A percentile compares a stretch with the other conserved stretches of the same genome.
phyloP scores from a whole-genome alignment of 129 eudicot species.

The Chrysanthemum lavandulifolium region DNA sequence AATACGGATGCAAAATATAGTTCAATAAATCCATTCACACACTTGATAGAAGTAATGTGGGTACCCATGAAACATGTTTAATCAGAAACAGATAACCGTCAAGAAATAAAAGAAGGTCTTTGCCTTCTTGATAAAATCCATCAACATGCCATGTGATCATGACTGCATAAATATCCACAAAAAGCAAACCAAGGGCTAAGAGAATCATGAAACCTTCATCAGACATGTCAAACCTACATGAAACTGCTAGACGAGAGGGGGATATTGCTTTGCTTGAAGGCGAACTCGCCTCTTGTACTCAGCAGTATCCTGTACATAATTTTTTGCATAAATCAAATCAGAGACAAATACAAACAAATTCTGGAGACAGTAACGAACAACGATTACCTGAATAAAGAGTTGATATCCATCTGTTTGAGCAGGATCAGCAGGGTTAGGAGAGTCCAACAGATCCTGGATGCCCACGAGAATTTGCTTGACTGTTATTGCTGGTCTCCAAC shows the following conservation, averaged over 20 bases:
- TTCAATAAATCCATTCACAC: slow-evolving; percentile 10
- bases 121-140: slow-evolving; percentile 12
- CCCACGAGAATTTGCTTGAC: slow-evolving; percentile 71
- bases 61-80: slow-evolving; percentile 21
- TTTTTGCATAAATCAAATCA: slow-evolving; percentile 15
- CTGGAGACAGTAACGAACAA: neutral
- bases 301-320: slow-evolving; percentile 43
- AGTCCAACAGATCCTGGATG: slow-evolving; percentile 60
- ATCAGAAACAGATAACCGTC: slow-evolving; percentile 12
- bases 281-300: slow-evolving; percentile 78
- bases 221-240: slow-evolving; percentile 1
- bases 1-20: neutral
- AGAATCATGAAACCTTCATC: slow-evolving; percentile 7
- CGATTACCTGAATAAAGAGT: slow-evolving; percentile 53
- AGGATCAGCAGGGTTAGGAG: slow-evolving; percentile 70
- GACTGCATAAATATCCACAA: neutral
- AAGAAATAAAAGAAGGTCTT: slow-evolving; percentile 26
- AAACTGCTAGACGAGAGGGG: slow-evolving; percentile 47
- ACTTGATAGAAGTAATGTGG: neutral
- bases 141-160: slow-evolving; percentile 17
- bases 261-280: slow-evolving; percentile 77
- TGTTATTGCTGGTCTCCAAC: slow-evolving; percentile 82
- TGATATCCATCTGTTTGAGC: slow-evolving; percentile 77
- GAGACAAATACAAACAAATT: neutral
- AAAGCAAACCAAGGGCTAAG: slow-evolving; percentile 26